Percentiles rank a stretch among this genome's conserved stretches.
These are phyloP conservation scores for Komagataella ulmi DNA, from an alignment of 805 yeast species.

Conservation along the genomic window DNA sequence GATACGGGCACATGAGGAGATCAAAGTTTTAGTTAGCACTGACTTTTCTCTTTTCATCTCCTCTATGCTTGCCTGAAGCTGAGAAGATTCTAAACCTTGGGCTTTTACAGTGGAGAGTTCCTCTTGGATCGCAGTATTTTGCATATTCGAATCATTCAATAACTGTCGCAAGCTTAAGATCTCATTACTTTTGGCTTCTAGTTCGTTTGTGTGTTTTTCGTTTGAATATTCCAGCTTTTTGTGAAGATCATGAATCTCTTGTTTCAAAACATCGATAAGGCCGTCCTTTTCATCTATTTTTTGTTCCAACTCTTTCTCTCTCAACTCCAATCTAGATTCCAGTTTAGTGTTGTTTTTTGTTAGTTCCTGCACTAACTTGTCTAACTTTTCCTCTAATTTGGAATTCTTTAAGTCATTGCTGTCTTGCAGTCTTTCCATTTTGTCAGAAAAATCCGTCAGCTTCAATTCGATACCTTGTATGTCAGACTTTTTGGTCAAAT, in stretches of 20 bases:
- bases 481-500: not conserved
- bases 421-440: not conserved
- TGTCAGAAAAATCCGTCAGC: not conserved
- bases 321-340: not conserved
- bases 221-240: not conserved
- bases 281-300: not conserved
- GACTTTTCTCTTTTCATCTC: not conserved
- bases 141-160: not conserved
- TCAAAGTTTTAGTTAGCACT: not conserved
- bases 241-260: not conserved
- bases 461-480: not conserved
- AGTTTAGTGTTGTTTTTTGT: not conserved
- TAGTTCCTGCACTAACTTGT: not conserved
- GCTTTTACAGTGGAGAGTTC: not conserved
- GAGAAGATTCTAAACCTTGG: not conserved
- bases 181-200: not conserved
- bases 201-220: not conserved
- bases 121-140: not conserved
- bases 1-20: not conserved
- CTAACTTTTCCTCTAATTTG: not conserved
- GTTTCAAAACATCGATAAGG: not conserved
- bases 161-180: not conserved
- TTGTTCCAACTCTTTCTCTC: not conserved
- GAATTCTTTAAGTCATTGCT: not conserved
- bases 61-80: not conserved